Percentiles rank a stretch among this genome's conserved stretches.
Evolutionary conservation across 306 rosid genomes (phyloP).

Genomic region (Cucurbita pepo): DNA sequence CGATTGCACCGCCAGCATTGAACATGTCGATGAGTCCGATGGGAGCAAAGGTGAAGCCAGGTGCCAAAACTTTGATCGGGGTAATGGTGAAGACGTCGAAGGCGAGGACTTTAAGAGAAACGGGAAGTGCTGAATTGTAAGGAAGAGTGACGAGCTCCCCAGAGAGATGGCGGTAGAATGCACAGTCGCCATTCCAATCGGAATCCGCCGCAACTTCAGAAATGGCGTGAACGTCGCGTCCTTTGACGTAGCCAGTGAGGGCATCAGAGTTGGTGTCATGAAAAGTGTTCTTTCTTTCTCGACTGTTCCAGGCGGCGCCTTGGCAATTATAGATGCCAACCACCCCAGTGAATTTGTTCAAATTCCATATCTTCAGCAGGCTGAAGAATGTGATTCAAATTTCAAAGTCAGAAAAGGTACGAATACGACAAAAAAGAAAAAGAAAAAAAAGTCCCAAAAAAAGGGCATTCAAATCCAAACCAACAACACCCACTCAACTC

Average conservation of each 20-base stretch:
- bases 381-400: constrained; percentile 12
- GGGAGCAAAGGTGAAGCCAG: constrained; percentile 46
- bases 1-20: constrained; percentile 74
- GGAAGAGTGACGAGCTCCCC: constrained; percentile 42
- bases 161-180: constrained; percentile 22
- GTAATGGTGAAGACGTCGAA: constrained; percentile 52
- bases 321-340: constrained; percentile 83
- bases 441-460: background rate
- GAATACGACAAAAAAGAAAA: background rate
- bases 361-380: constrained; percentile 88
- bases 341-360: constrained; percentile 66
- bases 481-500: background rate
- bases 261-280: constrained; percentile 34
- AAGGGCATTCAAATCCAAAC: background rate
- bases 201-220: constrained; percentile 21
- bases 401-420: background rate
- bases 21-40: constrained; percentile 68
- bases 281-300: constrained; percentile 49
- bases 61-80: constrained; percentile 45
- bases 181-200: constrained; percentile 67
- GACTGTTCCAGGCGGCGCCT: constrained; percentile 82
- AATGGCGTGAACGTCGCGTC: constrained; percentile 59
- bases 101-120: constrained; percentile 59
- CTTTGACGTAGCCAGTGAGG: constrained; percentile 40
- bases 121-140: constrained; percentile 47